Base-by-base conservation (phyloP, 257 asterid genomes). In the Petunia secreta region DNA sequence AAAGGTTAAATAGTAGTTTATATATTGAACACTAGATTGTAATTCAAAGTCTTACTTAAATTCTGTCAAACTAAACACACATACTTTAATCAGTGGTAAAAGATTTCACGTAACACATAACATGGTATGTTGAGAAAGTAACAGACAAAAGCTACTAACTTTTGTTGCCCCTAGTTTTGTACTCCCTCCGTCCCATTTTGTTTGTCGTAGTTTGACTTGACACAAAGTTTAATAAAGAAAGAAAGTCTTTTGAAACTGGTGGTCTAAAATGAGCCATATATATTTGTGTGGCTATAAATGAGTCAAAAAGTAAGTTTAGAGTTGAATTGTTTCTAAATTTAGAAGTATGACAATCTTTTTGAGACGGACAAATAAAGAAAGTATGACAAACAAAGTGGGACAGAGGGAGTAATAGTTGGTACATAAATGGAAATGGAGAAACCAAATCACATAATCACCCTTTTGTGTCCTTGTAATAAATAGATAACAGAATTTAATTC, bases 401-500 rank as follows among this genome's bases (percentile, higher is more conserved):
- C n/a, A n/a, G n/a, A n/a, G n/a, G n/a, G n/a, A n/a, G n/a, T n/a
- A 8, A 5, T 71, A 60, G 77, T 71, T 71, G 77, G 25, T 71
- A 71, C 60, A 71, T 71, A 34, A 48, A 71, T 71, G 36, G 77
- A 11, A 71, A 71, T 46, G 9, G 13, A 48, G 38, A 71, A 34
- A 46, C 77, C 13, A 69, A 71, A 71, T 48, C 60, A 25, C 43
- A 25, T 5, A 43, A 71, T 54, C 10, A 46, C 77, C 60, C 2
- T 46, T 71, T 48, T 9, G 2, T 48, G 60, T 71, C 60, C 77
- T 58, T 16, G 58, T 16, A 8, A 46, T 69, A 69, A 46, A 69
- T 69, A 11, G 59, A 46, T 69, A 69, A 9, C 1, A 67, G 75
- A 69, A 69, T 34, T 69, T 69, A 69, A 46, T 69, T n/a, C 14